These are phyloP conservation scores for Seminavis robusta DNA, from an alignment of 108 stramenopile genomes.

Conservation along the genomic window DNA sequence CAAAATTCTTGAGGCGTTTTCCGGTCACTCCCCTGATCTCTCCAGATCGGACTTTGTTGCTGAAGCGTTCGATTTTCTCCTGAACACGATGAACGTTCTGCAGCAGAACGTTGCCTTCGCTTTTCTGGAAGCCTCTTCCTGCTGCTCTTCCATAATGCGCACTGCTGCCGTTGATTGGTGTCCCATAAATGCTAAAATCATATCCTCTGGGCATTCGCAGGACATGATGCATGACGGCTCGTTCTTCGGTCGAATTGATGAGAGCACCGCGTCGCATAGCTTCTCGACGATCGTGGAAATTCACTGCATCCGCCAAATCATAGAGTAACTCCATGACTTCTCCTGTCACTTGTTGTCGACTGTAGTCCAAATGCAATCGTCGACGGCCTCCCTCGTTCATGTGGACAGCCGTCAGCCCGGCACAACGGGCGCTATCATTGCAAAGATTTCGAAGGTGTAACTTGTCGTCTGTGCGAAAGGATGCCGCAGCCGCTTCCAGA, in stretches of 20 bases:
- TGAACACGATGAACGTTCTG: slow-evolving; percentile 70
- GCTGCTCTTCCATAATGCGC: not conserved
- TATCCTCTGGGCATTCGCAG: slow-evolving; percentile 69
- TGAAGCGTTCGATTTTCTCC: slow-evolving; percentile 65
- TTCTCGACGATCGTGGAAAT: slow-evolving; percentile 70
- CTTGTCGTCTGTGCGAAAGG: slow-evolving; percentile 72
- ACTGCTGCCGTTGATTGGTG: not conserved
- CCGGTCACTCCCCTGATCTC: slow-evolving; percentile 78
- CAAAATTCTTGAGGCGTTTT: slow-evolving; percentile 73
- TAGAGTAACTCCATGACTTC: slow-evolving; percentile 93
- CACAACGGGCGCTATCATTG: slow-evolving; percentile 69
- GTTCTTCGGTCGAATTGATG: slow-evolving; percentile 70
- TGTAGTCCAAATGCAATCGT: slow-evolving; percentile 92
- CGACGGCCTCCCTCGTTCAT: slow-evolving; percentile 22
- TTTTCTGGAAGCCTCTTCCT: slow-evolving; percentile 1
- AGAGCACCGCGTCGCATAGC: slow-evolving; percentile 64
- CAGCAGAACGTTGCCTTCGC: slow-evolving; percentile 9
- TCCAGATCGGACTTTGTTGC: slow-evolving; percentile 72
- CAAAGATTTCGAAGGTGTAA: slow-evolving; percentile 76
- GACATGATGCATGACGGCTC: slow-evolving; percentile 73
- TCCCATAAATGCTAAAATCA: slow-evolving; percentile 16
- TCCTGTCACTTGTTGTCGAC: slow-evolving; percentile 91
- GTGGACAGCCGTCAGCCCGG: slow-evolving; percentile 67
- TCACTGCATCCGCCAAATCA: slow-evolving; percentile 86
- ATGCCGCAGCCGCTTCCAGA: slow-evolving; percentile 56